Base-by-base conservation (phyloP, 495 filamentous ascomycete species). In the Aspergillus cavernicola region DNA sequence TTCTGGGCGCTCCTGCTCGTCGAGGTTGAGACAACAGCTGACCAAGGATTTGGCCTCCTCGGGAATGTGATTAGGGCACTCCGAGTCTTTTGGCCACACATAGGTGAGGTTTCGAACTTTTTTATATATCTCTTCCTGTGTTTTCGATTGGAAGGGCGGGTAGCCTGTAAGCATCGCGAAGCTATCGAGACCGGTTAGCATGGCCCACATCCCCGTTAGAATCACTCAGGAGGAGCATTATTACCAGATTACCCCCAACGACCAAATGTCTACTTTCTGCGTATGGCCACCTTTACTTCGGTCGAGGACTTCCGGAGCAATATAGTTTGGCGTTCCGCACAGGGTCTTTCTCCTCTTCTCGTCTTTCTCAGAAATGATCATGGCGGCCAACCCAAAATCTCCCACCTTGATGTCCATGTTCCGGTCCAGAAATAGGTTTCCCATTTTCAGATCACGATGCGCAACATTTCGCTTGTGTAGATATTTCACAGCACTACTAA, bases 371-470 rank as follows among this genome's bases (percentile, higher is more conserved):
- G 90, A 90, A 19, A 97, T 76, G 22, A 96, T 79, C 60, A 97
- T 75, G 2, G 95, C 95, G n/a, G 95, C 95, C 37, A 99, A 75
- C 4, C 95, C 95, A 71, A 97, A 99, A 65, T 99, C 95, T 3
- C 95, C 95, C 55, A 97, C 85, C 67, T 99, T 97, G 51, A 96
- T 81, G 61, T 97, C 96, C 95, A 99, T 97, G 59, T 95, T 79
- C 32, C 83, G 82, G 67, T 99, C 95, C 41, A 99, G 78, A 58
- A 99, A 99, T 57, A 99, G 82, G 61, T 99, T 97, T 11, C 93
- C 95, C 77, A 96, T 96, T 67, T 99, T 99, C 44, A 99, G 68
- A 68, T 99, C 95, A 33, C 95, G 84, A 70, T 99, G 95, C 29
- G 97, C 95, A 28, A 99, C 92, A 41, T 90, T 90, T 61, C 92